These are phyloP conservation scores for Russula sp. DNA, from an alignment of 768 basidiomycete species.

Conservation along the genomic window DNA sequence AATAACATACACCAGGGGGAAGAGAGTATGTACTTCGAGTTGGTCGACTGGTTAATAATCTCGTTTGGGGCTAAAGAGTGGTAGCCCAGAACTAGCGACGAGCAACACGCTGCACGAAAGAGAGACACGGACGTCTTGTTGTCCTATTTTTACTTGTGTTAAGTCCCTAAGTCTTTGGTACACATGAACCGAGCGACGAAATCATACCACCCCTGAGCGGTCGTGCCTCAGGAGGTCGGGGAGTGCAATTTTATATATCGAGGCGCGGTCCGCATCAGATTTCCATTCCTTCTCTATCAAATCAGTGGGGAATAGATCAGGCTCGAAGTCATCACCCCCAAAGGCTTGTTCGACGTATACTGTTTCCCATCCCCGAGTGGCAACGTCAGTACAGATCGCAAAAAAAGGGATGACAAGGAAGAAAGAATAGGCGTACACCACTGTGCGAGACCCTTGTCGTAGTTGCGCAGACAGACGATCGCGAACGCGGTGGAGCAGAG, in stretches of 20 bases:
- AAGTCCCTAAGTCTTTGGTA: no score
- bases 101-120: no score
- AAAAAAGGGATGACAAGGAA: neutral
- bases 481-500: conserved; percentile 40
- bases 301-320: conserved; percentile 9
- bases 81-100: no score
- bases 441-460: conserved; percentile 48
- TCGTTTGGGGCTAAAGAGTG: no score
- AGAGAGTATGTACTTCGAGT: no score
- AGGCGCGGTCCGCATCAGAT: conserved; percentile 15
- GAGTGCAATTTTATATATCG: conserved; percentile 10
- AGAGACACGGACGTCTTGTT: no score
- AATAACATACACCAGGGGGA: no score
- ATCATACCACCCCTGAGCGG: neutral
- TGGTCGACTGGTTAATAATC: no score
- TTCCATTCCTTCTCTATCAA: conserved; percentile 18
- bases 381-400: neutral
- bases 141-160: neutral
- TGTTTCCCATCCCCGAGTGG: neutral
- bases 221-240: conserved; percentile 2
- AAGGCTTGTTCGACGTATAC: conserved; percentile 11
- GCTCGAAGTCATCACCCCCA: conserved; percentile 9
- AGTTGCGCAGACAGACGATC: conserved; percentile 45
- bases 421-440: conserved; percentile 40
- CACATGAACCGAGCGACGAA: no score